Percentiles rank a stretch among this genome's conserved stretches.
Conservation (phyloP, 2,329 filamentous ascomycete species). For the Emergomyces africanus region DNA sequence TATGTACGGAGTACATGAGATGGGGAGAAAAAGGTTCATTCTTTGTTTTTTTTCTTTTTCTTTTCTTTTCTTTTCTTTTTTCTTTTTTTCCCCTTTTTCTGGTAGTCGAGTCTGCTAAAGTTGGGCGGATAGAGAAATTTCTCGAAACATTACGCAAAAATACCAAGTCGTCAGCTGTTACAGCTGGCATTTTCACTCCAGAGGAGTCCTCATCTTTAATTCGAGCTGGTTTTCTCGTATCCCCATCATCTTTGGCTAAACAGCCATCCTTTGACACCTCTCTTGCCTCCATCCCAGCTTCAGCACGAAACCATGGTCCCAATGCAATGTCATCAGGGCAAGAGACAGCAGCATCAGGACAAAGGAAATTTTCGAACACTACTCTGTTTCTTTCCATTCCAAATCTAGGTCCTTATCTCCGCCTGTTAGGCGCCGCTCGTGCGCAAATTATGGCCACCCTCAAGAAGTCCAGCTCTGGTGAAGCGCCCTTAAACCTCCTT, state of each 20-base stretch:
- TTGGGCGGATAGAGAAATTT: slow-evolving; percentile 37
- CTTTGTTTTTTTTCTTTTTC: too few relatives aligned
- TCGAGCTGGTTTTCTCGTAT: slow-evolving; percentile 42
- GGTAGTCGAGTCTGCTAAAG: slow-evolving; percentile 35
- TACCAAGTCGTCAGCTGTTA: slow-evolving; percentile 35
- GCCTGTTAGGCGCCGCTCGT: slow-evolving; percentile 42
- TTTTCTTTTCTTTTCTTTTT: too few relatives aligned
- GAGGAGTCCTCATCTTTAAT: slow-evolving; percentile 38
- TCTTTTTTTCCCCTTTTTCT: not conserved
- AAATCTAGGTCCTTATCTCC: slow-evolving; percentile 47
- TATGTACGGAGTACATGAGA: slow-evolving; percentile 21
- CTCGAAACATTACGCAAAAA: slow-evolving; percentile 34
- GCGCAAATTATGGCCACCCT: slow-evolving; percentile 42
- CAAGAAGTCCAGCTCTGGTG: slow-evolving; percentile 38
- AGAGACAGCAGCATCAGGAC: slow-evolving; percentile 2
- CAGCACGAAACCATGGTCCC: slow-evolving; percentile 6
- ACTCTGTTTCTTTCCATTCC: slow-evolving; percentile 44
- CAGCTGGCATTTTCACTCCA: slow-evolving; percentile 32
- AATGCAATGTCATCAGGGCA: not conserved
- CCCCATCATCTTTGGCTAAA: slow-evolving; percentile 30
- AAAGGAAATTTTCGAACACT: slow-evolving; percentile 14
- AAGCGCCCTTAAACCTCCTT: slow-evolving; percentile 42
- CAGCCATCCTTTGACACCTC: slow-evolving; percentile 32
- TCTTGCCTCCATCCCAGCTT: slow-evolving; percentile 19
- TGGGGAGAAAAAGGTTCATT: slow-evolving; percentile 10